Conservation (phyloP, 805 yeast genomes). For the Helenozyma rhizophorensis region DNA sequence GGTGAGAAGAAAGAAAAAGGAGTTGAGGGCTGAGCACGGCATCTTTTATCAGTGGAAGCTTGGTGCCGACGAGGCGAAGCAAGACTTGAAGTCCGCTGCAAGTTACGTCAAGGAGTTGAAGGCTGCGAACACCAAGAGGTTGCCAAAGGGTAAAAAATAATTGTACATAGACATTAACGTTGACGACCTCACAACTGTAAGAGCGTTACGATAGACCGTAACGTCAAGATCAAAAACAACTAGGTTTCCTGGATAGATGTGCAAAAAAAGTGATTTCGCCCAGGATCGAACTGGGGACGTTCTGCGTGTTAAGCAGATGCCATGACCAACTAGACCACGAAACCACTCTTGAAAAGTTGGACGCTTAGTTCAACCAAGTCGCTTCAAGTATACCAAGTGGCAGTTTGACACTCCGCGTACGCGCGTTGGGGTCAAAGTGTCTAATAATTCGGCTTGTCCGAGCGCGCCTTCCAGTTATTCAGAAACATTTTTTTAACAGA, state of each 20-base stretch:
- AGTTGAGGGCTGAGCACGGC: conserved; percentile 53
- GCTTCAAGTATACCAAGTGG: too few species aligned
- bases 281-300: conserved; percentile 25
- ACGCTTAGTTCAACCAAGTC: too few species aligned
- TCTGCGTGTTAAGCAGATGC: conserved; percentile 25
- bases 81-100: conserved; percentile 22
- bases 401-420: too few species aligned
- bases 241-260: too few species aligned
- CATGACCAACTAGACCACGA: conserved; percentile 23
- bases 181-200: too few species aligned
- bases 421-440: too few species aligned
- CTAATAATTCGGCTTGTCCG: too few species aligned
- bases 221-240: too few species aligned
- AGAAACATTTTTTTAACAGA: too few species aligned
- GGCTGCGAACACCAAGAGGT: conserved; percentile 5
- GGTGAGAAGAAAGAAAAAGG: conserved; percentile 45
- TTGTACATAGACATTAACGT: conserved; percentile 5
- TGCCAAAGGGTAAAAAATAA: conserved; percentile 12
- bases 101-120: conserved; percentile 19
- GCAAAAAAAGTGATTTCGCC: conserved; percentile 24
- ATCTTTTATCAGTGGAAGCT: conserved; percentile 55
- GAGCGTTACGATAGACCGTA: too few species aligned
- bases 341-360: conserved; percentile 13
- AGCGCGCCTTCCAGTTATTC: too few species aligned
- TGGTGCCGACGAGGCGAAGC: conserved; percentile 28